Percentiles rank a stretch among this genome's conserved stretches.
phyloP scores from a whole-genome alignment of 495 filamentous ascomycete genomes.

The Aspergillus leporis region DNA sequence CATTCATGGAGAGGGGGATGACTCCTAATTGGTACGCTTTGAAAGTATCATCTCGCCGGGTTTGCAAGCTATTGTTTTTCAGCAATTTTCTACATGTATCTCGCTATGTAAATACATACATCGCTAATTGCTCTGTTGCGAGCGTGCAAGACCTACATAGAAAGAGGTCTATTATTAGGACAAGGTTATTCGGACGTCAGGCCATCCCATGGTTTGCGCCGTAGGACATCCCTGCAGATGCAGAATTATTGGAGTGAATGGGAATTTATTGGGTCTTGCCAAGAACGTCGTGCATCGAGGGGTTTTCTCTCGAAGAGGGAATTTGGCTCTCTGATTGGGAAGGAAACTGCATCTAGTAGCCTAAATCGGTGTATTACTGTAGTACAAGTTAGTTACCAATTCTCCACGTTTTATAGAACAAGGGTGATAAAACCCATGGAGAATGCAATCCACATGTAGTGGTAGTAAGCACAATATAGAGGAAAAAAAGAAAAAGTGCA shows the following conservation, averaged over 20 bases:
- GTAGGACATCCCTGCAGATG: not conserved
- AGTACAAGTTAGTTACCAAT: not conserved
- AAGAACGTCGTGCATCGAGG: not conserved
- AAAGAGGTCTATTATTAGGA: not conserved
- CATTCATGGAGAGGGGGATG: no score
- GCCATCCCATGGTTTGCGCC: not conserved
- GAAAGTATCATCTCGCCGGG: no score
- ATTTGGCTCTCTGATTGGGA: not conserved
- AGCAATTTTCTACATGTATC: no score
- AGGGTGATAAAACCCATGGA: not conserved
- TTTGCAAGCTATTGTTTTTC: no score
- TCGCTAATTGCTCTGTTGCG: no score
- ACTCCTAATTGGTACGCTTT: no score
- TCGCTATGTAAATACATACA: no score
- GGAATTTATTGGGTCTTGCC: not conserved
- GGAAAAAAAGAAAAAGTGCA: no score
- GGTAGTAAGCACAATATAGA: no score
- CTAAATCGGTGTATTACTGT: no score
- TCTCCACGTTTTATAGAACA: not conserved
- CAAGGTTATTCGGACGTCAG: constrained; percentile 4
- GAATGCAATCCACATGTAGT: not conserved
- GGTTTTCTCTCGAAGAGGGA: not conserved
- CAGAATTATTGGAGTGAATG: not conserved
- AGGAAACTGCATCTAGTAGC: not conserved
- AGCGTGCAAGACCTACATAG: no score